Conservation (phyloP, 208 protist species). For the Acanthamoeba polyphaga region DNA sequence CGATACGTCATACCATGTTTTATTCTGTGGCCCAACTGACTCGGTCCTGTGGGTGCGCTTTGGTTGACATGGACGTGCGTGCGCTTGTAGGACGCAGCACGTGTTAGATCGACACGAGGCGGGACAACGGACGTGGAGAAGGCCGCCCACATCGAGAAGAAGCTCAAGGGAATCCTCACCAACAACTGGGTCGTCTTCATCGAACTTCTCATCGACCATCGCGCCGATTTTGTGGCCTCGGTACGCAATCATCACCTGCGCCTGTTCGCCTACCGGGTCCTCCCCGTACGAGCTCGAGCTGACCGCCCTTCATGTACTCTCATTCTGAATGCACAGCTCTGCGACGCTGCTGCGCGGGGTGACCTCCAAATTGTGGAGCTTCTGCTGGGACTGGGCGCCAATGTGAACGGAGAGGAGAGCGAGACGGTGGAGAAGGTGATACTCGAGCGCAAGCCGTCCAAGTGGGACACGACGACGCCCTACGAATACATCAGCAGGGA, state of each 20-base stretch:
- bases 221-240: constrained; percentile 62
- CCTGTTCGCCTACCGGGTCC: neutral
- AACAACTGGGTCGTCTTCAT: constrained; percentile 40
- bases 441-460: constrained; percentile 59
- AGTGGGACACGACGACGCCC: constrained; percentile 60
- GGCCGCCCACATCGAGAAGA: constrained; percentile 35
- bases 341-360: neutral
- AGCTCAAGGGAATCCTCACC: constrained; percentile 51
- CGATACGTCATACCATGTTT: neutral
- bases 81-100: neutral
- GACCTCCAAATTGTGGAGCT: constrained; percentile 42
- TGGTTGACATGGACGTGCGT: neutral
- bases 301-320: neutral
- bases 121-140: neutral
- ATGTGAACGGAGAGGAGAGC: constrained; percentile 68
- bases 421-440: constrained; percentile 73
- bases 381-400: constrained; percentile 45
- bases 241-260: neutral
- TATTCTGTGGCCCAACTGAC: neutral
- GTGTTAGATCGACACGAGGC: neutral
- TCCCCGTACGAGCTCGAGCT: neutral
- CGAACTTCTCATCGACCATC: constrained; percentile 56
- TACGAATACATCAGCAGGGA: constrained; percentile 69
- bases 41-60: neutral
- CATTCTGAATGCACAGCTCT: neutral